A percentile compares a stretch with the other conserved stretches of the same genome.
Evolutionary conservation across 208 protist genomes (phyloP).

Genomic region (Trypanosoma vivax): DNA sequence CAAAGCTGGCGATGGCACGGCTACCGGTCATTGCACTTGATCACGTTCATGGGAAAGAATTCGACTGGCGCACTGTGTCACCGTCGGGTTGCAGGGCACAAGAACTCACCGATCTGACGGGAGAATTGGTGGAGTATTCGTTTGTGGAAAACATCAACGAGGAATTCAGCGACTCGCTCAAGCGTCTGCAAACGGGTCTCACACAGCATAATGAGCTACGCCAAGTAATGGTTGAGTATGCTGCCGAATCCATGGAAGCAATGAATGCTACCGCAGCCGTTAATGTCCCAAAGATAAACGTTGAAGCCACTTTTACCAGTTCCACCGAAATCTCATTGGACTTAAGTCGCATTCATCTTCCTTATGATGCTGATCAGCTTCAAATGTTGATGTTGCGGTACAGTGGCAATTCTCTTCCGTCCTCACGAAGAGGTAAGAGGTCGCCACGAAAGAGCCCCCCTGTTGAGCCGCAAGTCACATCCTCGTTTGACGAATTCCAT

Average conservation of each 20-base stretch:
- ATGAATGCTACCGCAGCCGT: no score
- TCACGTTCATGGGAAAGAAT: neutral
- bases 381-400: neutral
- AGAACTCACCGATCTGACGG: no score
- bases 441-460: no score
- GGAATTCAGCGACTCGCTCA: slow-evolving; percentile 3
- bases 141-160: slow-evolving; percentile 2
- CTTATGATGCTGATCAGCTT: neutral
- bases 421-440: no score
- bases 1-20: slow-evolving; percentile 4
- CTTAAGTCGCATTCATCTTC: neutral
- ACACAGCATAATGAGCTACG: slow-evolving; percentile 1
- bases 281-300: neutral
- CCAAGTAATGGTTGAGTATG: neutral
- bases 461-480: no score
- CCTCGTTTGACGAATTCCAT: no score
- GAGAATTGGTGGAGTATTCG: neutral
- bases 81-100: no score
- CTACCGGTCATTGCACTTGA: neutral
- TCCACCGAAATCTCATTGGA: neutral
- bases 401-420: neutral
- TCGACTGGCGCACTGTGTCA: no score
- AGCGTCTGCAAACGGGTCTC: neutral
- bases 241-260: no score
- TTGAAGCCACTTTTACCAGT: neutral